phyloP scores from a whole-genome alignment of 441 rosid genomes.

The Bocquillonia castaneifolia region DNA sequence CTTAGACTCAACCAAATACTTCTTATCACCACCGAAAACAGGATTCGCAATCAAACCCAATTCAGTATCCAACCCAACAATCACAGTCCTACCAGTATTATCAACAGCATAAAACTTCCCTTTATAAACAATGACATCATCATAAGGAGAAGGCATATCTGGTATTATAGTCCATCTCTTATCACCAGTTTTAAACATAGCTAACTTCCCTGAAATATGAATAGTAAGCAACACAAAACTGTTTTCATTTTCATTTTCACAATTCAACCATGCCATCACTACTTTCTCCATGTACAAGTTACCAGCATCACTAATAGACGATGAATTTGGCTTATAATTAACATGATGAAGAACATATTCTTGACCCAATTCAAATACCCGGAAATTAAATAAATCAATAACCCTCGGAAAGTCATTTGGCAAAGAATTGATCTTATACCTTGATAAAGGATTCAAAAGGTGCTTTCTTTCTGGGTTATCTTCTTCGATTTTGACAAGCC shows the following conservation, averaged over 20 bases:
- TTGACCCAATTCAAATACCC: slow-evolving; percentile 51
- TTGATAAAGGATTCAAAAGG: slow-evolving; percentile 56
- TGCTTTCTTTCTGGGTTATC: slow-evolving; percentile 32
- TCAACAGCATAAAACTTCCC: slow-evolving; percentile 76
- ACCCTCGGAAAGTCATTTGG: slow-evolving; percentile 42
- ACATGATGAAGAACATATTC: slow-evolving; percentile 63
- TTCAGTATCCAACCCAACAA: slow-evolving; percentile 38
- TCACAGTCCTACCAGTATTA: slow-evolving; percentile 56
- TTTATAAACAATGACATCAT: slow-evolving; percentile 61
- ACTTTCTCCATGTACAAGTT: slow-evolving; percentile 75
- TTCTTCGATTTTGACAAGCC: slow-evolving; percentile 69
- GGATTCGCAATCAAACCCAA: slow-evolving; percentile 39
- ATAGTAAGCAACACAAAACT: slow-evolving; percentile 63
- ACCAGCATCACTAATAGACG: slow-evolving; percentile 27
- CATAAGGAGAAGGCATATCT: slow-evolving; percentile 79
- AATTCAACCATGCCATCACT: slow-evolving; percentile 41
- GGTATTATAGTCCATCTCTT: slow-evolving; percentile 60
- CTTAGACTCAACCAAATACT: slow-evolving; percentile 69
- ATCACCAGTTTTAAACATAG: slow-evolving; percentile 53
- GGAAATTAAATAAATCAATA: slow-evolving; percentile 41
- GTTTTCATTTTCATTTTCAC: slow-evolving; percentile 20
- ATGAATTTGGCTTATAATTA: slow-evolving; percentile 22
- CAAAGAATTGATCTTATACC: slow-evolving; percentile 28
- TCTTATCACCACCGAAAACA: slow-evolving; percentile 85
- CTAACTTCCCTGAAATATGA: slow-evolving; percentile 80